These are phyloP conservation scores for Annulohypoxylon stygium DNA, from an alignment of 495 filamentous ascomycete genomes.

Conservation along the genomic window DNA sequence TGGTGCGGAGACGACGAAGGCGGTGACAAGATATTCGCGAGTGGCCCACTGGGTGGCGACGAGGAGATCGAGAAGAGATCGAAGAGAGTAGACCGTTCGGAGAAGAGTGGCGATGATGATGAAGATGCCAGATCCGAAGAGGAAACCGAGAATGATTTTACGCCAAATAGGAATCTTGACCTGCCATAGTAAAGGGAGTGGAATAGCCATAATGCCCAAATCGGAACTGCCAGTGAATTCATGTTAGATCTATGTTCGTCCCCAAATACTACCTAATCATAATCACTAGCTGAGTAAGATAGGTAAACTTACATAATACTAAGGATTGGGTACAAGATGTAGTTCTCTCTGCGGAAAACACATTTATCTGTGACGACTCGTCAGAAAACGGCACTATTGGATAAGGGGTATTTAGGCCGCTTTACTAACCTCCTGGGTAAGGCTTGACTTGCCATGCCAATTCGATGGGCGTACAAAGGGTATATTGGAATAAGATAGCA, in stretches of 20 bases:
- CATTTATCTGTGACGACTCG: constrained; percentile 18
- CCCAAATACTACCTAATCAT: too few relatives aligned
- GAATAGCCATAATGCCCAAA: constrained; percentile 31
- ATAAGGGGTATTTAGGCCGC: background rate
- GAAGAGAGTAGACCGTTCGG: constrained; percentile 23
- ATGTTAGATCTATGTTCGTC: background rate
- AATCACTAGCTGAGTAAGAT: background rate
- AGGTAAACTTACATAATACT: constrained; percentile 19
- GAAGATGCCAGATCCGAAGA: constrained; percentile 31
- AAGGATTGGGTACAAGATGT: constrained; percentile 25
- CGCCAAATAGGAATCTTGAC: constrained; percentile 3
- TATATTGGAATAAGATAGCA: constrained; percentile 26
- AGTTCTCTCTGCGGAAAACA: constrained; percentile 32
- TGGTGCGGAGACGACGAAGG: constrained; percentile 31
- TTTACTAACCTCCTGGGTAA: constrained; percentile 22
- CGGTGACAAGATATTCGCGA: constrained; percentile 31
- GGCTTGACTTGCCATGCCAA: constrained; percentile 28
- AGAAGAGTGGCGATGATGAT: constrained; percentile 28
- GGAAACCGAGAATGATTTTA: constrained; percentile 17
- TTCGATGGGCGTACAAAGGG: constrained; percentile 26
- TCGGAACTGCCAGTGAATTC: constrained; percentile 10
- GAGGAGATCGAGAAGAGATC: constrained; percentile 23
- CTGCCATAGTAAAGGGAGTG: constrained; percentile 30
- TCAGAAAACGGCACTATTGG: background rate
- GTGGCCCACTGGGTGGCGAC: constrained; percentile 31